phyloP scores from a whole-genome alignment of 768 basidiomycete genomes.

The Boletus rex-veris region DNA sequence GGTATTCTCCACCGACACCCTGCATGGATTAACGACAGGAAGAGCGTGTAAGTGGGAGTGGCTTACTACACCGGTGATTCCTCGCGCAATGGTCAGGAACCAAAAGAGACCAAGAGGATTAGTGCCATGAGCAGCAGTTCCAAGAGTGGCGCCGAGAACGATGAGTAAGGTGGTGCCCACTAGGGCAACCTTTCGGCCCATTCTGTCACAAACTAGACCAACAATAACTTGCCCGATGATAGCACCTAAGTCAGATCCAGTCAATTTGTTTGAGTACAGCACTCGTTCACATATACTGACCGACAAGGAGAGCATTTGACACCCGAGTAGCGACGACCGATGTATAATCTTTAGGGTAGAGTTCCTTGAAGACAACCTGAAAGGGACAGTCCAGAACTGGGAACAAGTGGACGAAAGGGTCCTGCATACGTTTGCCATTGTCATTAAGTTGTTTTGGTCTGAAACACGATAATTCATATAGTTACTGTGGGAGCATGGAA shows the following conservation, averaged over 20 bases:
- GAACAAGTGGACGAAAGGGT: not conserved
- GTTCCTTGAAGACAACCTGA: constrained; percentile 60
- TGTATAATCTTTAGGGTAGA: constrained; percentile 65
- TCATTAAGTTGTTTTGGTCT: constrained; percentile 74
- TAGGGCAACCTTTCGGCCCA: constrained; percentile 75
- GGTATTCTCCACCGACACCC: constrained; percentile 79
- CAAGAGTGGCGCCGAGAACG: constrained; percentile 63
- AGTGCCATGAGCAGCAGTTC: constrained; percentile 64
- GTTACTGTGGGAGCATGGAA: constrained; percentile 1
- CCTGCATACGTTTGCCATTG: constrained; percentile 63
- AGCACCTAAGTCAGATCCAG: constrained; percentile 40
- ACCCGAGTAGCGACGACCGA: constrained; percentile 61
- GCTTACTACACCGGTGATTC: constrained; percentile 63
- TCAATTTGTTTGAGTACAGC: not conserved
- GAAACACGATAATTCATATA: constrained; percentile 5
- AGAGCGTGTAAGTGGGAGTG: not conserved
- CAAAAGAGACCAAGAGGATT: constrained; percentile 60
- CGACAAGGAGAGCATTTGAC: constrained; percentile 67
- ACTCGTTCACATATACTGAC: constrained; percentile 32
- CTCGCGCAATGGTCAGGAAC: constrained; percentile 70
- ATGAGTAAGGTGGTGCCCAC: constrained; percentile 66
- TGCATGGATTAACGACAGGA: constrained; percentile 21
- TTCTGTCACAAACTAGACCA: constrained; percentile 66
- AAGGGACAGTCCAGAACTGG: constrained; percentile 10
- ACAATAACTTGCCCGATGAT: constrained; percentile 59